Base-by-base conservation (phyloP, 345 rosid species). In the Murraya koenigii region DNA sequence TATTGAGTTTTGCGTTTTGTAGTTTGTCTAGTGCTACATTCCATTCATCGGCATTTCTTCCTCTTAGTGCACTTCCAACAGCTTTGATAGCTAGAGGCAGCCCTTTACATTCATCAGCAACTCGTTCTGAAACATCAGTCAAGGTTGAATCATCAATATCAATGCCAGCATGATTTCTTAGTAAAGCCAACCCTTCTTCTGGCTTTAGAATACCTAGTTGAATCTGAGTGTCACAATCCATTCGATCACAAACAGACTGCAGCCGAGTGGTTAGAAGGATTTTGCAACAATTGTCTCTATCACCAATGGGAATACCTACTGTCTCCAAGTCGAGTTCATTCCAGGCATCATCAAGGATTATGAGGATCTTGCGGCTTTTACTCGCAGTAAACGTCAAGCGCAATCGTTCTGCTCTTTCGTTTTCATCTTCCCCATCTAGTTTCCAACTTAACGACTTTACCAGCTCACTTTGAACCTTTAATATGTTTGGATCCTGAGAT, bases 361-460 rank as follows among this genome's bases (percentile, higher is more conserved):
- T 1, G 22, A 52, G 56, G 1, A 52, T 52, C 22, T 52, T 17
- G 56, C 1, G 0, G 1, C 56, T 5, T 17, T 17, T 52, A 52
- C 20, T 52, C 6, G 2, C 22, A 52, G 56, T 3, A 19, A 52
- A 52, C 22, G 4, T 52, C 56, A 2, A 0, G 56, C 2, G 56
- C 22, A 52, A 52, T 52, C 22, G 56, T 2, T 1, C 2, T 52
- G 56, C 56, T 17, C 56, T 5, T 0, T 52, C 7, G 17, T 52
- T 0, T 52, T 52, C 22, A 5, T 1, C 7, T 1, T 14, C 0
- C 22, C 8, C 22, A 1, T 0, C 0, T 52, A 52, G 5, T 4
- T 0, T 17, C 49, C 49, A 44, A 44, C 15, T 17, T 3, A 44
- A 11, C 1, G 49, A 44, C 15, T 44, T 44, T 44, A 3, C 15